A percentile compares a stretch with the other conserved stretches of the same genome.
Conservation (phyloP, 176 grass and related monocot genomes). For the Phragmites australis region DNA sequence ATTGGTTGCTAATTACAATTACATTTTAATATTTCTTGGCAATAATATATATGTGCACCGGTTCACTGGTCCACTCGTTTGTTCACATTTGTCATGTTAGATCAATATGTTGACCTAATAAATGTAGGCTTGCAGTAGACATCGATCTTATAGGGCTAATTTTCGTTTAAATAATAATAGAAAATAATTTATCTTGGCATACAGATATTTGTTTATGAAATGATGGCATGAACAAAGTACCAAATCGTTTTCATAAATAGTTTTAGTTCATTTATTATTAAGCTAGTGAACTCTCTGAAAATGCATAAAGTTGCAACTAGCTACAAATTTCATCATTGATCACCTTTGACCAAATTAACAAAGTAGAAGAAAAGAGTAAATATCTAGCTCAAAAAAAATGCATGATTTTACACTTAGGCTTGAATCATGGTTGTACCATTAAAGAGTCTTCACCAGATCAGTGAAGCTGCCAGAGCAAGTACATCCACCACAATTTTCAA, state of each 20-base stretch:
- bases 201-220: not conserved
- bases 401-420: not conserved
- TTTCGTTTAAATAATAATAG: too few relatives aligned
- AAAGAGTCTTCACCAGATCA: not conserved
- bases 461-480: slow-evolving; percentile 7
- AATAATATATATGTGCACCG: too few relatives aligned
- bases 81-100: not conserved
- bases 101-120: not conserved
- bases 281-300: not conserved
- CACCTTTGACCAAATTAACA: not conserved
- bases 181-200: too few relatives aligned
- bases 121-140: not conserved
- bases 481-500: not conserved
- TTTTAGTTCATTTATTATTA: not conserved
- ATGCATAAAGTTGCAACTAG: not conserved
- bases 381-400: not conserved
- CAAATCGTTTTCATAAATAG: not conserved
- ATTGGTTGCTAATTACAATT: not conserved
- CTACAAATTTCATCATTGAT: not conserved
- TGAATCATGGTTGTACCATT: not conserved
- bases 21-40: not conserved
- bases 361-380: not conserved
- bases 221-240: not conserved
- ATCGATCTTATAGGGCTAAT: too few relatives aligned
- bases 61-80: not conserved